phyloP scores from a whole-genome alignment of 202 grass and related monocot species.

The Dendrocalamus latiflorus region DNA sequence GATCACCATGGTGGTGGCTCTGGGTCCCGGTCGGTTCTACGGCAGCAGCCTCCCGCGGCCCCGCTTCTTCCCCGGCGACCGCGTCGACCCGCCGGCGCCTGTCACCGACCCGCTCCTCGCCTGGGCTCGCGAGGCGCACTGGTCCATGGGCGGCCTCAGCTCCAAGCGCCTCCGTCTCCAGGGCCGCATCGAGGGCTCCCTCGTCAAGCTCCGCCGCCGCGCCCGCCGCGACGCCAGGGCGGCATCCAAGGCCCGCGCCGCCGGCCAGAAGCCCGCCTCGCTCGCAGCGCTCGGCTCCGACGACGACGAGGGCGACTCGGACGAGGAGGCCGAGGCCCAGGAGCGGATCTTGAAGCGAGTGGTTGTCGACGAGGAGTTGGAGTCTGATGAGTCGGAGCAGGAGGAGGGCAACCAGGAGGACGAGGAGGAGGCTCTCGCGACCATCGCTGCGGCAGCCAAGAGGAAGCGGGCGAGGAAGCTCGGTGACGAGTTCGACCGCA shows the following conservation, averaged over 20 bases:
- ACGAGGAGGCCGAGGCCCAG: slow-evolving; percentile 37
- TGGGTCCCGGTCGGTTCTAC: slow-evolving; percentile 73
- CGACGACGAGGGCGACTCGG: slow-evolving; percentile 16
- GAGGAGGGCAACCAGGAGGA: slow-evolving; percentile 1
- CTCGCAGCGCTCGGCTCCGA: slow-evolving; percentile 42
- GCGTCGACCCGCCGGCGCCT: slow-evolving; percentile 54
- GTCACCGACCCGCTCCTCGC: slow-evolving; percentile 64
- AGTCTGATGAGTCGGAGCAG: not conserved
- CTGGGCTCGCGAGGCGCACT: slow-evolving; percentile 85
- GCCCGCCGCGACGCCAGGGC: slow-evolving; percentile 22
- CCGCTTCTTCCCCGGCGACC: slow-evolving; percentile 55
- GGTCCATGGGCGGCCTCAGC: slow-evolving; percentile 88
- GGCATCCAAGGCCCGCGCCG: slow-evolving; percentile 15
- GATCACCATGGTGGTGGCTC: slow-evolving; percentile 57
- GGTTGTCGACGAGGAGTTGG: not conserved
- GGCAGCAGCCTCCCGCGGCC: slow-evolving; percentile 69
- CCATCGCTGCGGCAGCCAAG: slow-evolving; percentile 29
- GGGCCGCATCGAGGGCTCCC: slow-evolving; percentile 82
- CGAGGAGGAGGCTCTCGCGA: slow-evolving; percentile 12
- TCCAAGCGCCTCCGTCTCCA: slow-evolving; percentile 71
- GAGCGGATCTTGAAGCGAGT: not conserved
- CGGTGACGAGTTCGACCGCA: slow-evolving; percentile 64
- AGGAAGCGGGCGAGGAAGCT: slow-evolving; percentile 63
- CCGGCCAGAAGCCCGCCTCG: slow-evolving; percentile 21
- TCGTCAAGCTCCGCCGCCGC: slow-evolving; percentile 66